These are phyloP conservation scores for Erigeron philadelphicus DNA, from an alignment of 140 eudicot species.

Conservation along the genomic window DNA sequence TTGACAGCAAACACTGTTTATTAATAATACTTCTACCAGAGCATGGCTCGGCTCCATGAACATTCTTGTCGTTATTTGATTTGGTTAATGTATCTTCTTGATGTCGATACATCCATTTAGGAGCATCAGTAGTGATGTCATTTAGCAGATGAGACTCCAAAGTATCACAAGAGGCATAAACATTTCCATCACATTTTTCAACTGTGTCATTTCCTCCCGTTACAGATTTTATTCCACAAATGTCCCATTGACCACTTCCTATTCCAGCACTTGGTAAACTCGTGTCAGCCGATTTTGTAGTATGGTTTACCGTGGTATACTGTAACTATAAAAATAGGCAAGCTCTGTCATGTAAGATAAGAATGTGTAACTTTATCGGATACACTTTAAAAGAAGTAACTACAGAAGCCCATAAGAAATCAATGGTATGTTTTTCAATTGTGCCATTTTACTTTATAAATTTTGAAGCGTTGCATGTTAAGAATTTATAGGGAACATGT, in stretches of 20 bases:
- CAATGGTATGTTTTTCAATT: background rate
- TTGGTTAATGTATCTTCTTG: constrained; percentile 15
- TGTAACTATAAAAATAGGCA: constrained; percentile 31
- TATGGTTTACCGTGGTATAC: constrained; percentile 25
- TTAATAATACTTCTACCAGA: constrained; percentile 13
- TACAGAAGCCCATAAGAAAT: background rate
- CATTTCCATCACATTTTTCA: constrained; percentile 24
- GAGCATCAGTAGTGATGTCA: constrained; percentile 14
- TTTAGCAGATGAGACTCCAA: constrained; percentile 18
- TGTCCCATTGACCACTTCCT: constrained; percentile 8
- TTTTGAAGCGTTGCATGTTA: background rate
- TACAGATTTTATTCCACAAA: constrained; percentile 14
- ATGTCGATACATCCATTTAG: constrained; percentile 14
- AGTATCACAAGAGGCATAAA: constrained; percentile 17
- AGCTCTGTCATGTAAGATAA: constrained; percentile 7
- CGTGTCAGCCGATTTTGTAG: constrained; percentile 14
- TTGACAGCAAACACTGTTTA: constrained; percentile 17
- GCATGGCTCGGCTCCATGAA: constrained; percentile 4
- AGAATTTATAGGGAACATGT: background rate
- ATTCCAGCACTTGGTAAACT: constrained; percentile 24
- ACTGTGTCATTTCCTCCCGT: constrained; percentile 9
- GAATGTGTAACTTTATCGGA: background rate
- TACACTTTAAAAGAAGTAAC: background rate
- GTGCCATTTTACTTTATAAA: background rate
- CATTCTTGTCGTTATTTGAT: constrained; percentile 11